Conservation (phyloP, 148 eudicot species). For the Camellia japonica region DNA sequence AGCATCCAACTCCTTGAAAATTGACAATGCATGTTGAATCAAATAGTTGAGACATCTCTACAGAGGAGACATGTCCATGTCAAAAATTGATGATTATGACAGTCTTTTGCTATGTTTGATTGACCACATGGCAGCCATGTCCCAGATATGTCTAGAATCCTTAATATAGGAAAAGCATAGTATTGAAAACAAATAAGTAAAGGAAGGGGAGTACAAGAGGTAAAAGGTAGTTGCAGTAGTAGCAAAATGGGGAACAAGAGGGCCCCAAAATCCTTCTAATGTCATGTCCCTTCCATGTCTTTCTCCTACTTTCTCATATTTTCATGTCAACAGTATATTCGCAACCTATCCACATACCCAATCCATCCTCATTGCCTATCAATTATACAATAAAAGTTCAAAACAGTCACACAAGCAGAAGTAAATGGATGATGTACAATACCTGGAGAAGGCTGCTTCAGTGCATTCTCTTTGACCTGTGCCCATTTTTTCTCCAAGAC, state of each 20-base stretch:
- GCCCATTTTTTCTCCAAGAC: slow-evolving; percentile 76
- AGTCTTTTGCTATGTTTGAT: background rate
- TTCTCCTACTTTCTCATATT: background rate
- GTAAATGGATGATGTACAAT: slow-evolving; percentile 11
- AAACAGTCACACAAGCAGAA: background rate
- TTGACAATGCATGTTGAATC: no score
- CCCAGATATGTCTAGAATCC: no score
- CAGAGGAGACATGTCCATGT: no score
- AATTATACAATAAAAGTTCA: background rate
- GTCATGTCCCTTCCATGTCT: background rate
- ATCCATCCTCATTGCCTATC: background rate
- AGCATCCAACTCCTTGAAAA: no score
- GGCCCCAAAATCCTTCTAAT: background rate
- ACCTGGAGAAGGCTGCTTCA: slow-evolving; percentile 94
- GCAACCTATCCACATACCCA: background rate
- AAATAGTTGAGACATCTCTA: no score
- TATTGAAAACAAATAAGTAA: background rate
- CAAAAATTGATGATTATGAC: background rate
- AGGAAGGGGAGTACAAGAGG: background rate
- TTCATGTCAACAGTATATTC: background rate
- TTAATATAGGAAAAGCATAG: no score
- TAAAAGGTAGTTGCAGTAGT: background rate
- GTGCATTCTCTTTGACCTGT: slow-evolving; percentile 68
- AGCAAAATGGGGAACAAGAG: background rate
- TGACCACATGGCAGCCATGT: no score